Percentiles rank a stretch among this genome's conserved stretches.
Conservation (phyloP, 140 eudicot species). For the Artemisia princeps region DNA sequence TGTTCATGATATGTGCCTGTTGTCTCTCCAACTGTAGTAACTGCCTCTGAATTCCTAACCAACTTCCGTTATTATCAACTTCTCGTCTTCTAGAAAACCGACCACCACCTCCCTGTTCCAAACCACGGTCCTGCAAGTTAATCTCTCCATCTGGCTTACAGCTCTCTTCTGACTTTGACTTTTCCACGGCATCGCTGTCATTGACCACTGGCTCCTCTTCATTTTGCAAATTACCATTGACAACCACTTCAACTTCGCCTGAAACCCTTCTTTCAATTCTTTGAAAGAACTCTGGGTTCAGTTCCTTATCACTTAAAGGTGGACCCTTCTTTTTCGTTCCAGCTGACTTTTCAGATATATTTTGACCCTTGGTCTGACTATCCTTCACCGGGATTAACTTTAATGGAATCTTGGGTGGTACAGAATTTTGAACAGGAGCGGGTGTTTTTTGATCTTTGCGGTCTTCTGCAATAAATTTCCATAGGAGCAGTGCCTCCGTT, state of each 20-base stretch:
- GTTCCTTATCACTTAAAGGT: slow-evolving; percentile 62
- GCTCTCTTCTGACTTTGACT: slow-evolving; percentile 33
- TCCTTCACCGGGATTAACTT: slow-evolving; percentile 32
- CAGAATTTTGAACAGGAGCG: slow-evolving; percentile 41
- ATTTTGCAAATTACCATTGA: slow-evolving; percentile 43
- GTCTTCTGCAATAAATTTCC: slow-evolving; percentile 62
- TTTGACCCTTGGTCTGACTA: slow-evolving; percentile 41
- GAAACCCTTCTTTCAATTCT: slow-evolving; percentile 66
- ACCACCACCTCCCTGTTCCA: slow-evolving; percentile 33
- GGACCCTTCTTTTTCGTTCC: slow-evolving; percentile 68
- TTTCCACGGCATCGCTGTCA: slow-evolving; percentile 25
- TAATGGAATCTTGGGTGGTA: slow-evolving; percentile 26
- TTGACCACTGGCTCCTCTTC: slow-evolving; percentile 35
- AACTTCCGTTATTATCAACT: slow-evolving; percentile 46
- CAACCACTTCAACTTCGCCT: slow-evolving; percentile 81
- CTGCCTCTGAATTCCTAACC: slow-evolving; percentile 85
- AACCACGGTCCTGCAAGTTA: slow-evolving; percentile 23
- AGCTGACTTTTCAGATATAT: slow-evolving; percentile 46
- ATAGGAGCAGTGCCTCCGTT: slow-evolving; percentile 69
- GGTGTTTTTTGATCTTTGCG: slow-evolving; percentile 48
- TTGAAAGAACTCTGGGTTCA: slow-evolving; percentile 81
- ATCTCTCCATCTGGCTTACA: slow-evolving; percentile 21
- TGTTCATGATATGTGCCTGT: slow-evolving; percentile 74
- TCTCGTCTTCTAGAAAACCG: slow-evolving; percentile 36
- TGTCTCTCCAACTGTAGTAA: slow-evolving; percentile 70